Evolutionary conservation across 805 yeast species (phyloP), one percentile per base, ranked within the genome.

Genomic region (Candida sphagnicola): DNA sequence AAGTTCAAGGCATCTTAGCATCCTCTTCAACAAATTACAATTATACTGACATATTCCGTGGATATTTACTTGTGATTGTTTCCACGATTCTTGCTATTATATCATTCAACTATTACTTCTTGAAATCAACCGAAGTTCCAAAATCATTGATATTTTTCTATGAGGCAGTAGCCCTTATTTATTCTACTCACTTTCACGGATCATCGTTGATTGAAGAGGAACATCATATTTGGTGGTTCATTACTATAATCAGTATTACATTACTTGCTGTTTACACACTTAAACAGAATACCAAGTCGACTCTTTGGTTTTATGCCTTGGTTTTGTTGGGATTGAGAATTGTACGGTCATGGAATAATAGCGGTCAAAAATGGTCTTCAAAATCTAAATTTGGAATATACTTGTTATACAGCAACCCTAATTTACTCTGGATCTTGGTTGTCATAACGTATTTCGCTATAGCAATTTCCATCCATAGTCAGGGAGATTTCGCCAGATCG

Each of bases 211-310:
- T 93, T 13, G 99, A 93, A 53, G 99, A 93, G 57, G 99, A 93
- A 54, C 95, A 93, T 54, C 96, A 90, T 54, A 59, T 90, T 13
- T 93, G 99, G 99, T 93, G 95, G 86, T 85, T 57, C 21, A 50
- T 62, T 13, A 48, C 61, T 3, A 37, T 56, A 1, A 34, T 51
- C 11, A 43, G 43, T 24, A 39, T 50, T 4, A 23, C 47, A 2
- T 32, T 38, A 3, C 38, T 57, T 13, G 37, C 32, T 28, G 26
- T 35, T 12, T 41, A 30, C 35, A 32, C 35, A 8, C 42, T 38
- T 35, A 34, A 33, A 13, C 29, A 34, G 1, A 25, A 24, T 10
- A 35, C 37, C 8, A 14, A 23, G 10, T 10, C 12, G 14, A 37
- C 39, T 11, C 29, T 31, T 11, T 23, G 23, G 4, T 35, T 28